phyloP scores from a whole-genome alignment of 805 yeast species.

The Groenewaldozyma tartarivorans region DNA sequence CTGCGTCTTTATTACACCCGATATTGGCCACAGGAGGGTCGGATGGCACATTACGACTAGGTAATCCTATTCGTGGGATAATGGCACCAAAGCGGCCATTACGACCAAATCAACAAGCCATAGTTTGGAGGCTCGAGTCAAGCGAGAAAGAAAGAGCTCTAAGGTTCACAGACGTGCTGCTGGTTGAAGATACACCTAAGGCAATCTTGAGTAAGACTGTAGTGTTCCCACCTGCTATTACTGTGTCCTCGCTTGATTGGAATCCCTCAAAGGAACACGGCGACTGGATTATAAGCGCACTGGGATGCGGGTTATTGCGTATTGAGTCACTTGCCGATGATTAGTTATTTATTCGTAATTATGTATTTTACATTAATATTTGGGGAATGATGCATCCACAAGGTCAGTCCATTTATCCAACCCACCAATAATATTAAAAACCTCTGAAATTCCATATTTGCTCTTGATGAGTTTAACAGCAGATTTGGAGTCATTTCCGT shows the following conservation, averaged over 20 bases:
- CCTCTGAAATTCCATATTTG: conserved; percentile 39
- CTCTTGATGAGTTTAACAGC: conserved; percentile 53
- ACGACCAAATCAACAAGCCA: conserved; percentile 15
- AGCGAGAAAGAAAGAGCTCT: conserved; percentile 30
- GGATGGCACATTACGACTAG: conserved; percentile 38
- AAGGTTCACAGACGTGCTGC: conserved; percentile 32
- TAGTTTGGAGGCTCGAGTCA: conserved; percentile 31
- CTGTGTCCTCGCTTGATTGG: conserved; percentile 49
- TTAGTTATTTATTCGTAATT: conserved; percentile 1
- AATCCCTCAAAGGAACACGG: conserved; percentile 37
- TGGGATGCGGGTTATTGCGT: conserved; percentile 42
- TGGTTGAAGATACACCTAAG: conserved; percentile 20
- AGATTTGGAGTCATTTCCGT: conserved; percentile 83
- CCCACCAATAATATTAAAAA: conserved; percentile 72
- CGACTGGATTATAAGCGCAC: conserved; percentile 45
- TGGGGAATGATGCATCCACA: conserved; percentile 54
- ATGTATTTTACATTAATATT: conserved; percentile 35
- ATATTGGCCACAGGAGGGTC: conserved; percentile 38
- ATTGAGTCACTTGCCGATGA: conserved; percentile 19
- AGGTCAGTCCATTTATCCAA: conserved; percentile 53
- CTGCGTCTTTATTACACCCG: conserved; percentile 38
- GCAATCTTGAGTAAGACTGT: conserved; percentile 16
- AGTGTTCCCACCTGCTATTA: conserved; percentile 39
- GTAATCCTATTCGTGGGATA: conserved; percentile 30
- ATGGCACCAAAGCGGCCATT: conserved; percentile 20